Percentiles rank a stretch among this genome's conserved stretches.
Conservation (phyloP, 2,329 filamentous ascomycete genomes). For the Claviceps sorghi region DNA sequence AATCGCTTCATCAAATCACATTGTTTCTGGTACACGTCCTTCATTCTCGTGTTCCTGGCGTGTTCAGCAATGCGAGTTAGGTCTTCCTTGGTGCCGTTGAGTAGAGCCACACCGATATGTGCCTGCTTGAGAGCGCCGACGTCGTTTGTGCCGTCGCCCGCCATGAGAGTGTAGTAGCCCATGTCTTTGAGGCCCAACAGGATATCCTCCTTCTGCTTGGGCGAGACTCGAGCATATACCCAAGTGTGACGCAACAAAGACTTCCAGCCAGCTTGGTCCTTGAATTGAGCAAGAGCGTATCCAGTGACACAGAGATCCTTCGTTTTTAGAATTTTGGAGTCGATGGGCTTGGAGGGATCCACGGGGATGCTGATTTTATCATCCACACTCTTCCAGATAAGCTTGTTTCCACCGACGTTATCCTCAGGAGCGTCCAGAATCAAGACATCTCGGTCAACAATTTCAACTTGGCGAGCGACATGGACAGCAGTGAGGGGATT, state of each 20-base stretch:
- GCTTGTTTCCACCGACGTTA: constrained; percentile 60
- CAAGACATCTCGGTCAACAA: constrained; percentile 87
- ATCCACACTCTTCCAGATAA: constrained; percentile 92
- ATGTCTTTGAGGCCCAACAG: constrained; percentile 90
- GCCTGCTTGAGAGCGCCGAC: constrained; percentile 96
- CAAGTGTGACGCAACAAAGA: constrained; percentile 77
- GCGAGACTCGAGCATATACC: constrained; percentile 96
- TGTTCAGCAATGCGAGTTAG: constrained; percentile 86
- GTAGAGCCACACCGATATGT: constrained; percentile 86
- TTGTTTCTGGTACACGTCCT: constrained; percentile 97
- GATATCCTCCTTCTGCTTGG: constrained; percentile 98
- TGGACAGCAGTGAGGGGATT: constrained; percentile 94
- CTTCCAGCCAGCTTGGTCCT: constrained; percentile 59
- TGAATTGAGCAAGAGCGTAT: constrained; percentile 82
- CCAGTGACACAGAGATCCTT: constrained; percentile 96
- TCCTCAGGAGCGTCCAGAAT: constrained; percentile 93
- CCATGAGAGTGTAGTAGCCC: constrained; percentile 97
- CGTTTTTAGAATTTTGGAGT: constrained; percentile 61
- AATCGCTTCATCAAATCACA: constrained; percentile 81
- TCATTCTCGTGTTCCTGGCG: constrained; percentile 90
- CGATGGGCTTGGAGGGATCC: constrained; percentile 66
- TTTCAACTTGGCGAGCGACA: constrained; percentile 89
- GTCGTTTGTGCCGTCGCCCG: constrained; percentile 95
- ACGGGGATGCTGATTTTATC: constrained; percentile 78
- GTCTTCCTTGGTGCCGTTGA: constrained; percentile 89